These are phyloP conservation scores for Zygotorulaspora mrakii DNA, from an alignment of 1,139 yeast species.

Conservation along the genomic window DNA sequence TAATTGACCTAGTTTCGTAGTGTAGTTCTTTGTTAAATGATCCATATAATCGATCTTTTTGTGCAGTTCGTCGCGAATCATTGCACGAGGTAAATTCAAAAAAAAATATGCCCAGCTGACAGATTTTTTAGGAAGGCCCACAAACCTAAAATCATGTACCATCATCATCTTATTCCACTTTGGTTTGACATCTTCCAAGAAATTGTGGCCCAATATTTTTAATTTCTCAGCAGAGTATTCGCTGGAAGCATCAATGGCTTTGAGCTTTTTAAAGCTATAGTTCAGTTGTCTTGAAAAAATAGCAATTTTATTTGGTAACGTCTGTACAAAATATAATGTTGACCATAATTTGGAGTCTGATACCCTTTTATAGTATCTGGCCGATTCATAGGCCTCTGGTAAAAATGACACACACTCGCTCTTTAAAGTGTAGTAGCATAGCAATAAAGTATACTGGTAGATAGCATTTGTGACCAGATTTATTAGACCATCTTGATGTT, in stretches of 20 bases:
- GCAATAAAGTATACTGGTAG: constrained; percentile 16
- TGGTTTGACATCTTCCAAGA: constrained; percentile 14
- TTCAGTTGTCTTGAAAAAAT: constrained; percentile 2
- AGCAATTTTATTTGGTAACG: constrained; percentile 16
- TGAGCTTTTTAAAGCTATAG: not conserved
- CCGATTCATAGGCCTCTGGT: constrained; percentile 21
- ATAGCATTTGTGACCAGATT: constrained; percentile 11
- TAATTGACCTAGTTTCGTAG: constrained; percentile 21
- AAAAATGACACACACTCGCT: constrained; percentile 19
- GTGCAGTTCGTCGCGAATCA: constrained; percentile 21
- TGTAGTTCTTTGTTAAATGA: constrained; percentile 12
- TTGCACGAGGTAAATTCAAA: constrained; percentile 14
- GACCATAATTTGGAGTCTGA: constrained; percentile 32
- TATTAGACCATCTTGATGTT: constrained; percentile 5
- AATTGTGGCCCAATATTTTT: constrained; percentile 12
- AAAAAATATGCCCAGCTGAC: constrained; percentile 13
- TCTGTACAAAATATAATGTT: constrained; percentile 38
- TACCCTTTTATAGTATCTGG: constrained; percentile 21
- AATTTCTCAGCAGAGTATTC: constrained; percentile 10
- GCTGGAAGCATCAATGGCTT: not conserved
- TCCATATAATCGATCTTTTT: constrained; percentile 13
- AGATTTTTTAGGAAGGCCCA: constrained; percentile 20
- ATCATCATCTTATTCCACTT: constrained; percentile 17
- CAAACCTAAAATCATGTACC: constrained; percentile 20
- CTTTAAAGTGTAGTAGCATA: constrained; percentile 25